phyloP scores from a whole-genome alignment of 2,329 filamentous ascomycete species.

The Fusarium pininemorale region DNA sequence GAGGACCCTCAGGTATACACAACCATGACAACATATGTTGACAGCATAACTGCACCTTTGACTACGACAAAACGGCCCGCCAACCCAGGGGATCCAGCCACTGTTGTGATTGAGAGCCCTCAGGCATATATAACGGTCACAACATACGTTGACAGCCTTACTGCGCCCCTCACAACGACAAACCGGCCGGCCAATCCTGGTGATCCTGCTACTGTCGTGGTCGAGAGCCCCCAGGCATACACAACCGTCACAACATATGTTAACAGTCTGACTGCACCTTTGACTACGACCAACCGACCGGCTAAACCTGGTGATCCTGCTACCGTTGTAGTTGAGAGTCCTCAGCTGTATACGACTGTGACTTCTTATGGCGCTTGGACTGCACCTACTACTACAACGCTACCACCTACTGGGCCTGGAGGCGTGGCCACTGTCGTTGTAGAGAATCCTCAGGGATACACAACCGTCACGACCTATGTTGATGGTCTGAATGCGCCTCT shows the following conservation, averaged over 20 bases:
- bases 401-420: background rate
- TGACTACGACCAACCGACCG: background rate
- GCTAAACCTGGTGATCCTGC: background rate
- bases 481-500: background rate
- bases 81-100: background rate
- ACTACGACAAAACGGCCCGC: too few species aligned
- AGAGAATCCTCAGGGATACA: background rate
- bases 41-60: background rate
- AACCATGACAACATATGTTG: background rate
- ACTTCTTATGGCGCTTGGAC: background rate
- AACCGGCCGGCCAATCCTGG: background rate
- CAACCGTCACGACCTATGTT: background rate
- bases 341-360: background rate
- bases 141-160: background rate
- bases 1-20: too few species aligned
- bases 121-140: background rate
- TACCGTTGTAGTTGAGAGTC: background rate
- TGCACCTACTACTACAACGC: background rate
- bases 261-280: background rate
- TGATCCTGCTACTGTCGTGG: accelerated
- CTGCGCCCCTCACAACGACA: background rate
- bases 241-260: background rate
- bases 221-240: background rate
- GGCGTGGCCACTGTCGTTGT: background rate
- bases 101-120: background rate